A percentile compares a stretch with the other conserved stretches of the same genome.
phyloP scores from a whole-genome alignment of 1,139 yeast genomes.

The Blastobotrys malaysiensis region DNA sequence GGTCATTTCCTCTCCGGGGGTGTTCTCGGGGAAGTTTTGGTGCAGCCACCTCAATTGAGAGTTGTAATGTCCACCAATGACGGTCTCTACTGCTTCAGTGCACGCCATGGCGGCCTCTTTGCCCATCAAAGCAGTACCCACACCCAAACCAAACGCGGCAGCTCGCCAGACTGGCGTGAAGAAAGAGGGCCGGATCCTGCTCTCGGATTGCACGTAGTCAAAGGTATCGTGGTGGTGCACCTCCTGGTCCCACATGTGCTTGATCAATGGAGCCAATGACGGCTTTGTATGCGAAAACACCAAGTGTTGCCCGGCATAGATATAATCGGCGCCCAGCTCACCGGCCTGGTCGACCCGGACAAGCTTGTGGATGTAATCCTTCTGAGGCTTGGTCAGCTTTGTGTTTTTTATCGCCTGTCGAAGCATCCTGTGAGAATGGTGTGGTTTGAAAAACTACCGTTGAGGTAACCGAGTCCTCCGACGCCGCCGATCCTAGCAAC shows the following conservation, averaged over 20 bases:
- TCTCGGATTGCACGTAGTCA: slow-evolving; percentile 64
- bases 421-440: slow-evolving; percentile 13
- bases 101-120: slow-evolving; percentile 99
- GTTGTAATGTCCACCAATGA: slow-evolving; percentile 93
- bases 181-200: slow-evolving; percentile 84
- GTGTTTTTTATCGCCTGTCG: slow-evolving; percentile 20
- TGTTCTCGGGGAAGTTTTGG: slow-evolving; percentile 35
- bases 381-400: slow-evolving; percentile 25
- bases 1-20: slow-evolving; percentile 37
- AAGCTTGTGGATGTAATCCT: slow-evolving; percentile 66
- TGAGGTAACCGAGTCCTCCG: no score
- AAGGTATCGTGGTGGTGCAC: slow-evolving; percentile 83
- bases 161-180: slow-evolving; percentile 90
- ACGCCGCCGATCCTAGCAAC: no score
- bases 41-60: slow-evolving; percentile 71
- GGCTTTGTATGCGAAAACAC: slow-evolving; percentile 60
- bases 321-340: slow-evolving; percentile 94
- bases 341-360: slow-evolving; percentile 97
- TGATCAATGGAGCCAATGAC: slow-evolving; percentile 61
- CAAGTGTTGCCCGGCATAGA: slow-evolving; percentile 84
- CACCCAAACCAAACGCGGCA: slow-evolving; percentile 86
- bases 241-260: slow-evolving; percentile 99
- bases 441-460: not conserved
- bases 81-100: slow-evolving; percentile 98
- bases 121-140: slow-evolving; percentile 77